These are phyloP conservation scores for Mycena pura DNA, from an alignment of 768 basidiomycete species.

Conservation along the genomic window DNA sequence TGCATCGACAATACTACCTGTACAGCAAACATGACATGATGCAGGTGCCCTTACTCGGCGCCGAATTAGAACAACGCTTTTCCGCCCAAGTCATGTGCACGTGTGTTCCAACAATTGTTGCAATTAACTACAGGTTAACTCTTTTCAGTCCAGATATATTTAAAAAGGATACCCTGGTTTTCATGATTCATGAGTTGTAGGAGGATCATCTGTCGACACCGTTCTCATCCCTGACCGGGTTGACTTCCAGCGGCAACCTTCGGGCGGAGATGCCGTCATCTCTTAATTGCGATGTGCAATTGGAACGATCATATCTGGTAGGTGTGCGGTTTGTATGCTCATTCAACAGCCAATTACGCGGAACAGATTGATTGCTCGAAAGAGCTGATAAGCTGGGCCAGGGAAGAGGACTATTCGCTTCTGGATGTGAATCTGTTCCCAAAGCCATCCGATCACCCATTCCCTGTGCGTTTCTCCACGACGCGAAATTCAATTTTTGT, in stretches of 20 bases:
- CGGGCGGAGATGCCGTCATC: conserved; percentile 82
- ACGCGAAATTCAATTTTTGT: background rate
- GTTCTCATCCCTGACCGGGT: background rate
- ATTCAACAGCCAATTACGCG: conserved; percentile 4
- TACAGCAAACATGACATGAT: conserved; percentile 80
- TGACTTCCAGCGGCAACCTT: conserved; percentile 76
- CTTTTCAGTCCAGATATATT: conserved; percentile 73
- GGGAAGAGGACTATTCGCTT: conserved; percentile 67
- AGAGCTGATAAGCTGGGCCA: conserved; percentile 80
- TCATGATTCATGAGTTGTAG: conserved; percentile 96
- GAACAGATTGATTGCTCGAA: conserved; percentile 87
- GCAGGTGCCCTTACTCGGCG: conserved; percentile 76
- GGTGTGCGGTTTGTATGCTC: conserved; percentile 4
- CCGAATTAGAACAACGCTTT: conserved; percentile 74
- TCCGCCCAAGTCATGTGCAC: conserved; percentile 88
- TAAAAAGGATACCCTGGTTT: conserved; percentile 75
- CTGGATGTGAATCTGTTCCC: conserved; percentile 89
- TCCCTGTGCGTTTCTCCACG: conserved; percentile 37
- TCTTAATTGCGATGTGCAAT: conserved; percentile 70
- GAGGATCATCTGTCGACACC: conserved; percentile 34
- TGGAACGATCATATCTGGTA: conserved; percentile 89
- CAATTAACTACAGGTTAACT: background rate
- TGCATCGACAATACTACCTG: conserved; percentile 85
- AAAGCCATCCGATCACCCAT: conserved; percentile 51
- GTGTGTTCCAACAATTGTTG: conserved; percentile 53